Base-by-base conservation (phyloP, 2,329 filamentous ascomycete species). In the Ceratocystis ficicola region DNA sequence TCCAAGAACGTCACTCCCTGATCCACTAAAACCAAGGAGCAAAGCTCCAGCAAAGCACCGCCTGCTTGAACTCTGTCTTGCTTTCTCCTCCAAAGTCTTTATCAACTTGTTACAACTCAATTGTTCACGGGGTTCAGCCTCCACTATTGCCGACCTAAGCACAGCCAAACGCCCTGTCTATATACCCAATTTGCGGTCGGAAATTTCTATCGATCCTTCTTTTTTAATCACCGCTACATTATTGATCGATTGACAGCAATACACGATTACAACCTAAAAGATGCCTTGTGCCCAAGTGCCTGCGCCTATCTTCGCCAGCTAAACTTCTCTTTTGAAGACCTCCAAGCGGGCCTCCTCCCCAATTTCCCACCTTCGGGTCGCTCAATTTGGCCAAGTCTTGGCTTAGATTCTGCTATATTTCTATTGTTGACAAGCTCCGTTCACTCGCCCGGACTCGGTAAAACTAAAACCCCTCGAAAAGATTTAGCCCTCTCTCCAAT, bases 241-340 rank as follows among this genome's bases (percentile, higher is more conserved):
- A 25, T 20, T 25, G 6, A 59, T 59, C 32, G 17, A 59, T 59
- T 59, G 55, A 59, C 20, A 59, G 55, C 28, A 25, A 59, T 7
- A 10, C 15, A 57, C 22, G 15, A 17, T 32, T 28, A 57, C 10
- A 57, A 41, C 22, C 52, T 57, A 17, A 36, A 36, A 28, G 30
- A 59, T 59, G 55, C 55, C 28, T 28, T 59, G 55, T 59, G 30
- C 55, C 55, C 55, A 59, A 59, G 55, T 30, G 55, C 48, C 28
- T 22, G 25, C 55, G 17, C 30, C 55, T 32, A 59, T n/a, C 55
- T 36, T 36, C 55, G 55, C 55, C 55, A 59, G 55, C 55, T 59
- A 59, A 59, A 30, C 55, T 32, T 59, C 55, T 59, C 55, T 6
- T 32, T 17, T 36, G 17, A 15, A 59, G 55, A 36, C 25, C 28